Evolutionary conservation across 2,329 filamentous ascomycete species (phyloP), one percentile per base, ranked within the genome.

Genomic region (Verticillium zaregamsianum): DNA sequence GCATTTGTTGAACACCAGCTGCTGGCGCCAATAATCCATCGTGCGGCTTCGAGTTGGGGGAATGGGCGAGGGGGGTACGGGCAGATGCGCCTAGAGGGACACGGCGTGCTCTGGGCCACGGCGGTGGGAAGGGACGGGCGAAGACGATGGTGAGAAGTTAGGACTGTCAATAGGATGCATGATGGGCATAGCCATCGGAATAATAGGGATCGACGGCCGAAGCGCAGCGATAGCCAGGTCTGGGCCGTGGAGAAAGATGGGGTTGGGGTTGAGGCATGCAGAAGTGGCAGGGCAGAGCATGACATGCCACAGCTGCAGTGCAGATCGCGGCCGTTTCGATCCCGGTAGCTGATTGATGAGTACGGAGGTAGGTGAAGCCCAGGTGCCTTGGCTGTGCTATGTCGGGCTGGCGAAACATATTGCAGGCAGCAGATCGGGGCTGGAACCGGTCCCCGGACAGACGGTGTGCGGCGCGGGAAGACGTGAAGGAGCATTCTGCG

Each of bases 321-420:
- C 56, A 57, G 63, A 63, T 63, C 56, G 52, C 61, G 59, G 49
- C 59, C 59, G 59, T 64, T 63, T 61, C 63, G 63, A 64, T 57
- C 59, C 61, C 59, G 52, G 58, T 56, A 28, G 12, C 45, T 8
- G n/a, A 4, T 23, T 25, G 45, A 14, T 14, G 33, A 14, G 33
- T 35, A 35, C 9, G 33, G 11, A 35, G 28, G 4, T 28, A 28
- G 5, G 28, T 28, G 28, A 28, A 28, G 28, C 28, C 4, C 28
- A 35, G 11, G 33, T 35, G 12, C 45, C 45, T 49, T 14, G 45
- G n/a, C 8, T n/a, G 20, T 49, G 23, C 45, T 25, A 2, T 49
- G 3, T 23, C n/a, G 9, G 3, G n/a, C 45, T 45, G 15, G 2
- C 45, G 23, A n/a, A 25, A 23, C 12, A 5, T 3, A 23, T 25